Base-by-base conservation (phyloP, 2,329 filamentous ascomycete genomes). In the Pseudonectria foliicola region DNA sequence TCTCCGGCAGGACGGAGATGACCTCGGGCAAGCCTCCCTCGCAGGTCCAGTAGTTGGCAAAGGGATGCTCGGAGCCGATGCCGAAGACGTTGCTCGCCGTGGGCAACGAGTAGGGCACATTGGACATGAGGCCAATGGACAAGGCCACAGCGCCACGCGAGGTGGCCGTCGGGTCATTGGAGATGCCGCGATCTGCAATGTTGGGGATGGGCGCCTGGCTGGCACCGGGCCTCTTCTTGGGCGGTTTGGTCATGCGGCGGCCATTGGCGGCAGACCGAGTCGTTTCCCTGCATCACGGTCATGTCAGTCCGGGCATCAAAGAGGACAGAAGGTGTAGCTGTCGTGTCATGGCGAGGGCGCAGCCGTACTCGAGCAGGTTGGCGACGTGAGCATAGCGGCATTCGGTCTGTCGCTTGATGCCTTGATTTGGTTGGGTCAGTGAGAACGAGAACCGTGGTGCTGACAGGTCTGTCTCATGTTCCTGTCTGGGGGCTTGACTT, bases 21-120 rank as follows among this genome's bases (percentile, higher is more conserved):
- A 88, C 82, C 59, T 90, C 85, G 7, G 76, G 68, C 13, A 90
- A 62, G 0, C 83, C 84, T 31, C 85, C 84, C 41, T 80, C 74
- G 50, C 80, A 85, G 3, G 83, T 89, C 85, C 85, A 90, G 59
- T 89, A 89, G 54, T 89, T 89, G 50, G 82, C 79, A 54, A 88
- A 88, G 0, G 82, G 83, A 53, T 87, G 82, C 53, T 86, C 81
- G 1, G 80, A 79, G 11, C 82, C 83, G 43, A 87, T 78, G n/a
- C 84, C 84, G 53, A 89, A 89, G 36, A 88, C 81, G 45, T 85
- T 86, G 36, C 80, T 85, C 2, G 80, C 79, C 6, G 78, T 78
- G 8, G 80, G 75, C 27, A 75, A 69, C 0, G 82, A 82, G 53
- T 82, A 84, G 1, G 83, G 81, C 3, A 87, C 73, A 50, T 85